These are phyloP conservation scores for Plasmodium reichenowi DNA, from an alignment of 169 alveolate genomes.

Conservation along the genomic window DNA sequence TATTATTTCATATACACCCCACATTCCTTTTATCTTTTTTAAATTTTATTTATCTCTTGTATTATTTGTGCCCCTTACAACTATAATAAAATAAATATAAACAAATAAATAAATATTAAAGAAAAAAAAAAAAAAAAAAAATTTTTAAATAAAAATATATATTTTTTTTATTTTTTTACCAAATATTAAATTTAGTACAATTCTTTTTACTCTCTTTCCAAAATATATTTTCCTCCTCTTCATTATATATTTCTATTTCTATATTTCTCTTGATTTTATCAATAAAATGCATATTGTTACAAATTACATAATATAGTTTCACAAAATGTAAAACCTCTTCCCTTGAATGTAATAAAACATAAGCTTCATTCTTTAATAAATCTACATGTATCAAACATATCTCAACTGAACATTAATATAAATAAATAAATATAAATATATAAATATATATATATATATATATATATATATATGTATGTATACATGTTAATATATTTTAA, in stretches of 20 bases:
- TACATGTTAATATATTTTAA: background rate
- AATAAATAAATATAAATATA: background rate
- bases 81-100: conserved; percentile 14
- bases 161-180: conserved; percentile 19
- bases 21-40: conserved; percentile 8
- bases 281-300: conserved; percentile 34
- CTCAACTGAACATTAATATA: conserved; percentile 14
- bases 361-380: conserved; percentile 39
- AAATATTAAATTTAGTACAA: conserved; percentile 14
- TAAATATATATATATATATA: background rate
- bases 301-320: conserved; percentile 21
- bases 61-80: conserved; percentile 40
- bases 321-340: conserved; percentile 66
- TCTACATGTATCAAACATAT: conserved; percentile 41
- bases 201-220: conserved; percentile 39
- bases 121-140: conserved; percentile 1
- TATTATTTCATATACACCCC: background rate
- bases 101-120: background rate
- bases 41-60: background rate
- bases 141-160: conserved; percentile 8
- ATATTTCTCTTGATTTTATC: background rate
- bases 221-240: conserved; percentile 43
- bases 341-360: conserved; percentile 61
- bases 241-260: conserved; percentile 57
- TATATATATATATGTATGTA: background rate